Percentiles rank a stretch among this genome's conserved stretches.
phyloP scores from a whole-genome alignment of 2,329 filamentous ascomycete genomes.

The Clonostachys rosea region DNA sequence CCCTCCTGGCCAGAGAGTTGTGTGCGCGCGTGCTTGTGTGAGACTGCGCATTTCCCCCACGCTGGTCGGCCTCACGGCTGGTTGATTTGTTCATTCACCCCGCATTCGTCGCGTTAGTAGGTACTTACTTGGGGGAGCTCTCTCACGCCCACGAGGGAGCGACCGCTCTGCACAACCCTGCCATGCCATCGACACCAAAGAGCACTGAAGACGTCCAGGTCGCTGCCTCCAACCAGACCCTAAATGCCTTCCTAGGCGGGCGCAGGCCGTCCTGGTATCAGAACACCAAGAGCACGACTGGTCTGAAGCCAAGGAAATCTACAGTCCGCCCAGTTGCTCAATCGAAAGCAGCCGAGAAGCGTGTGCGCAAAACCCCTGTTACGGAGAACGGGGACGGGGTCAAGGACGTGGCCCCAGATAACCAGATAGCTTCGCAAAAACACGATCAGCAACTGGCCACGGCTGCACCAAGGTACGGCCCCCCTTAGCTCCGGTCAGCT shows the following conservation, averaged over 20 bases:
- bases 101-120: no score
- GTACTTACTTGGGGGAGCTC: no score
- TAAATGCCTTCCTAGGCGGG: slow-evolving; percentile 30
- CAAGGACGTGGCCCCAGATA: neutral
- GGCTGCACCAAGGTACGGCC: no score
- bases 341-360: neutral
- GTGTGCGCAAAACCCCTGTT: neutral
- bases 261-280: slow-evolving; percentile 22
- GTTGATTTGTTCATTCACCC: no score
- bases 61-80: no score
- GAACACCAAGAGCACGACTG: slow-evolving; percentile 1
- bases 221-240: slow-evolving; percentile 32
- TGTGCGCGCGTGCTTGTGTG: no score
- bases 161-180: neutral
- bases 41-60: no score
- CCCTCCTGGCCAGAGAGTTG: no score
- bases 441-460: neutral
- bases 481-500: no score
- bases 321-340: neutral
- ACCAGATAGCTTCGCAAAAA: neutral
- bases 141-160: neutral
- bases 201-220: slow-evolving; percentile 15
- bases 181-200: neutral
- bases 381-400: neutral
- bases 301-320: neutral